Evolutionary conservation across 495 filamentous ascomycete species (phyloP), one percentile per base, ranked within the genome.

Genomic region (Aspergillus campestris): DNA sequence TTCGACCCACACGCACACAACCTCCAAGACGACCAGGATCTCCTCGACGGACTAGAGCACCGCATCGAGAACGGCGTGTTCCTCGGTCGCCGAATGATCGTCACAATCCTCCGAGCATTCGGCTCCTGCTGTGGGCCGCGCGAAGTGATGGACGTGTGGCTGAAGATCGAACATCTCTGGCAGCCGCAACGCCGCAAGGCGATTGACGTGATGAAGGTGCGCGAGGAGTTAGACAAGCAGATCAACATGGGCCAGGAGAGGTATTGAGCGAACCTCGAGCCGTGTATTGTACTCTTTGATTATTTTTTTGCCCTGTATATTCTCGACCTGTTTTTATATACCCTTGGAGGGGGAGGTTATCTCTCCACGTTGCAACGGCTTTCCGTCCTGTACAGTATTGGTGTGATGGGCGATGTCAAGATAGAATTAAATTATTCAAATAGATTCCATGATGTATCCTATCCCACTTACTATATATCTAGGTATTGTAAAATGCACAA

Each of bases 51-150:
- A 1, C 34, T 60, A 7, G 55, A 63, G 18, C 50, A 42, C 18
- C 59, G 55, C n/a, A 45, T 73, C 3, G 62, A 69, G 24, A 71
- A 73, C 45, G 68, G 65, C 6, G 58, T 71, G 15, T 71, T 73
- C 33, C 44, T 73, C 3, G 66, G 70, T 33, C 66, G 66, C 12
- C 57, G 59, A 28, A 69, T 71, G 57, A 64, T 66, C 34, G 56
- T 64, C 31, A 46, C 52, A 27, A 67, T 73, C 28, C 51, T 73
- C 11, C 64, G 63, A 33, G 70, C 67, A 2, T 73, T 73, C 47
- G 68, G 70, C 31, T 45, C 60, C 30, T 70, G 67, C 43, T 66
- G 56, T 42, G 60, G 60, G 3, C 58, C 60, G 8, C 42, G 60
- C 13, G 64, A 69, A 44, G 49, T 71, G 24, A 55, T 69, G 48